Evolutionary conservation across 139 green algal genomes (phyloP).

Genomic region (Chlorella sp.): DNA sequence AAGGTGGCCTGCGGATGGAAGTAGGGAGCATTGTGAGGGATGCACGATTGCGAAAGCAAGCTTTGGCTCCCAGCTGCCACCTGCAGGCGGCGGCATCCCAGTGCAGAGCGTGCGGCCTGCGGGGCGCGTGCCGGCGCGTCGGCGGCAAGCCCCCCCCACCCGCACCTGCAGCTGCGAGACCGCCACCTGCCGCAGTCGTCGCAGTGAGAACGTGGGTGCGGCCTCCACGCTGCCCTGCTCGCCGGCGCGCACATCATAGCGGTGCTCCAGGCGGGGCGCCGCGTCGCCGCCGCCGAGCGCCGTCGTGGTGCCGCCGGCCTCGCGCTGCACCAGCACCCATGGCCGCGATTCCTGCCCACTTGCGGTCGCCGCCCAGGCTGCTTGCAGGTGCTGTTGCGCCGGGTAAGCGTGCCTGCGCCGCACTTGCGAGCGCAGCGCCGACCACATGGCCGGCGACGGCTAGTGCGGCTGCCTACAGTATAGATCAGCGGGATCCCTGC

Average conservation of each 20-base stretch:
- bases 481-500: neutral
- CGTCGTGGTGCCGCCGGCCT: neutral
- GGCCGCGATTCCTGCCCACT: neutral
- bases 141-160: no score
- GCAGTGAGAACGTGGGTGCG: neutral
- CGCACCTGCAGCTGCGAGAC: slow-evolving; percentile 21
- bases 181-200: neutral
- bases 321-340: slow-evolving; percentile 5
- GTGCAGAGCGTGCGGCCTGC: no score
- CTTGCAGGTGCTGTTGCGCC: no score
- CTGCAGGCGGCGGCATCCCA: no score
- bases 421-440: no score
- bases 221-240: neutral
- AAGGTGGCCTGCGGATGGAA: slow-evolving; percentile 42
- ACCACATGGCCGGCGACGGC: neutral
- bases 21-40: no score
- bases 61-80: no score
- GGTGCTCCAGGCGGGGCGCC: neutral
- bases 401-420: no score
- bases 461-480: neutral
- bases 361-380: no score
- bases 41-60: no score
- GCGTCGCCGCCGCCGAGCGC: neutral
- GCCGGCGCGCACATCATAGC: neutral
- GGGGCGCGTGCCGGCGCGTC: no score